Evolutionary conservation across 192 early-diverging fungal genomes (phyloP).

Genomic region (Linnemannia elongata): DNA sequence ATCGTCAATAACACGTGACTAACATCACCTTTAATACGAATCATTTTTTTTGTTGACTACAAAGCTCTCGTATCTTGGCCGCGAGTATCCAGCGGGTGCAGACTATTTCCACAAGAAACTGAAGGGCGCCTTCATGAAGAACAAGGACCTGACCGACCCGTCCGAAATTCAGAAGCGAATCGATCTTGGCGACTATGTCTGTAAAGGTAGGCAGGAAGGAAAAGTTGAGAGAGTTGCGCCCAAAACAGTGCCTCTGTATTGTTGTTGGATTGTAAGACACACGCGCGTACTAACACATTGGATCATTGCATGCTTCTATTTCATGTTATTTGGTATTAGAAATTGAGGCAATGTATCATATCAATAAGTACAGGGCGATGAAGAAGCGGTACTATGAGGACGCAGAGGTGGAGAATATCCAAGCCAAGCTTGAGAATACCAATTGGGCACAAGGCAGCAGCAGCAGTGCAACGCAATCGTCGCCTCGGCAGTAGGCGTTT

Average conservation of each 20-base stretch:
- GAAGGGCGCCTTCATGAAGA: slow-evolving; percentile 47
- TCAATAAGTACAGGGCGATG: slow-evolving; percentile 57
- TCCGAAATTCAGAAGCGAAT: slow-evolving; percentile 51
- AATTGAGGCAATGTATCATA: slow-evolving; percentile 58
- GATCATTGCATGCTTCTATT: neutral
- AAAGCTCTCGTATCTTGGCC: slow-evolving; percentile 45
- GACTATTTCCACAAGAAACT: slow-evolving; percentile 50
- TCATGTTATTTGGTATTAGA: slow-evolving; percentile 10
- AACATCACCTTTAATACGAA: no score
- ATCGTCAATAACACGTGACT: neutral
- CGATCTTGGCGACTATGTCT: slow-evolving; percentile 53
- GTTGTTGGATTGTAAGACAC: neutral
- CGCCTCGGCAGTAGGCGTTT: neutral
- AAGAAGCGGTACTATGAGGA: slow-evolving; percentile 54
- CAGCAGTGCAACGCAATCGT: neutral
- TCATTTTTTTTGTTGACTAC: neutral
- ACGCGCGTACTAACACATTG: neutral
- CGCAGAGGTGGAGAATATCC: slow-evolving; percentile 19
- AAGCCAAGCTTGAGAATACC: slow-evolving; percentile 34
- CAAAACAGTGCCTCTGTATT: neutral
- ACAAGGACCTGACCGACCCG: slow-evolving; percentile 41
- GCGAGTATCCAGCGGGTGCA: slow-evolving; percentile 49
- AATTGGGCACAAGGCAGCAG: slow-evolving; percentile 17
- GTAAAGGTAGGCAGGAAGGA: slow-evolving; percentile 32
- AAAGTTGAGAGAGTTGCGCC: neutral